phyloP scores from a whole-genome alignment of 2,329 filamentous ascomycete genomes.

The Colletotrichum lini region DNA sequence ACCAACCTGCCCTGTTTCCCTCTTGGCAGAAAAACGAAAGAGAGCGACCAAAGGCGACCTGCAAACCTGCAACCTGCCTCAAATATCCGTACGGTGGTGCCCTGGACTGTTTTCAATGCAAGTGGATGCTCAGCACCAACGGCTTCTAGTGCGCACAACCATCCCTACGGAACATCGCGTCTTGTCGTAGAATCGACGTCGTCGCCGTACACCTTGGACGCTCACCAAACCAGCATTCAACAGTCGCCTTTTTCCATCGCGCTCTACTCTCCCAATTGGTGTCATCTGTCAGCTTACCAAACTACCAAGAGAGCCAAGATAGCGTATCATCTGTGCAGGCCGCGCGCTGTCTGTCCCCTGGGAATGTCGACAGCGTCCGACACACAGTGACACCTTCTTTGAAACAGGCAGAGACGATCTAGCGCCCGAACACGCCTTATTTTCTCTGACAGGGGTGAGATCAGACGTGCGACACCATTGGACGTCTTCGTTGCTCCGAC shows the following conservation, averaged over 20 bases:
- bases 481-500: conserved; percentile 17
- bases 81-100: conserved; percentile 17
- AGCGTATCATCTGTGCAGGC: conserved; percentile 38
- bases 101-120: conserved; percentile 21
- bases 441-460: conserved; percentile 32
- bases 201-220: neutral
- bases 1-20: neutral
- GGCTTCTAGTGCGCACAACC: conserved; percentile 6
- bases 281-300: conserved; percentile 20
- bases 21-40: neutral
- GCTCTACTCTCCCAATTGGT: no score
- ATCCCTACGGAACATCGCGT: conserved; percentile 4
- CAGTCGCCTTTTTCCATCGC: neutral
- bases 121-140: conserved; percentile 14
- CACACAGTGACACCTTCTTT: conserved; percentile 40
- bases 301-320: conserved; percentile 22
- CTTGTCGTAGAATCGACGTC: neutral
- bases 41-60: neutral
- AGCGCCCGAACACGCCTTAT: conserved; percentile 35
- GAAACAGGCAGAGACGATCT: conserved; percentile 40
- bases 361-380: conserved; percentile 34
- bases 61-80: conserved; percentile 12
- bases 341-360: conserved; percentile 32
- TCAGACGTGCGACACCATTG: conserved; percentile 30
- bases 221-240: neutral